Evolutionary conservation across 768 basidiomycete genomes (phyloP).

Genomic region (Suillus cothurnatus): DNA sequence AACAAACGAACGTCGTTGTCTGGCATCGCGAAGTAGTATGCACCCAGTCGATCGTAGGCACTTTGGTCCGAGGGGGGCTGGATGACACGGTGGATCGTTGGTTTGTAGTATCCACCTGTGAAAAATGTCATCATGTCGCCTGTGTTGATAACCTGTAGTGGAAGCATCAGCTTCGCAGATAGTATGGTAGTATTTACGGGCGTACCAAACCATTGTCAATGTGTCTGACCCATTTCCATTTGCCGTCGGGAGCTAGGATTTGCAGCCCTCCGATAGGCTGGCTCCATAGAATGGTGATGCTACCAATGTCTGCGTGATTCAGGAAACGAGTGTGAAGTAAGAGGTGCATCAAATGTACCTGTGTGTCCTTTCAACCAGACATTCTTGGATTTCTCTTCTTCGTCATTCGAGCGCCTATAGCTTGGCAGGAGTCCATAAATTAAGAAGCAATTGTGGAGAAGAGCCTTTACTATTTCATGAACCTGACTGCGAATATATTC

Average conservation of each 20-base stretch:
- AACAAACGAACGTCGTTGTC: conserved; percentile 31
- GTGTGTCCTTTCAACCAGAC: conserved; percentile 43
- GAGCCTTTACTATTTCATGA: conserved; percentile 39
- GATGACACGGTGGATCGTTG: conserved; percentile 40
- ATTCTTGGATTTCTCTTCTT: conserved; percentile 9
- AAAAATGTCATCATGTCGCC: conserved; percentile 38
- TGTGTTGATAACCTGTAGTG: conserved; percentile 37
- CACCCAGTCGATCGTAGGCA: conserved; percentile 34
- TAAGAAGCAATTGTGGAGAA: background rate
- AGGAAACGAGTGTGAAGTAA: background rate
- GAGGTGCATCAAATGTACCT: conserved; percentile 20
- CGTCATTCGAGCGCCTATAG: conserved; percentile 29
- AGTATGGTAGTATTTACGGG: background rate
- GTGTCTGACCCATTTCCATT: conserved; percentile 40
- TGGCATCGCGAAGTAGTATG: conserved; percentile 38
- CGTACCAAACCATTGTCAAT: conserved; percentile 38
- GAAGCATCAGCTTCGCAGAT: background rate
- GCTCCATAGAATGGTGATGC: conserved; percentile 39
- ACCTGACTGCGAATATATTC: conserved; percentile 29
- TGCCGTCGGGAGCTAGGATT: conserved; percentile 35
- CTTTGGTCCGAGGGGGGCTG: conserved; percentile 39
- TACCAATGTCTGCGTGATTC: conserved; percentile 30
- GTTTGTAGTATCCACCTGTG: conserved; percentile 38
- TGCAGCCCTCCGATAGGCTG: conserved; percentile 41
- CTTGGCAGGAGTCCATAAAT: conserved; percentile 16